Evolutionary conservation across 768 basidiomycete genomes (phyloP).

Genomic region (Crepidotus variabilis): DNA sequence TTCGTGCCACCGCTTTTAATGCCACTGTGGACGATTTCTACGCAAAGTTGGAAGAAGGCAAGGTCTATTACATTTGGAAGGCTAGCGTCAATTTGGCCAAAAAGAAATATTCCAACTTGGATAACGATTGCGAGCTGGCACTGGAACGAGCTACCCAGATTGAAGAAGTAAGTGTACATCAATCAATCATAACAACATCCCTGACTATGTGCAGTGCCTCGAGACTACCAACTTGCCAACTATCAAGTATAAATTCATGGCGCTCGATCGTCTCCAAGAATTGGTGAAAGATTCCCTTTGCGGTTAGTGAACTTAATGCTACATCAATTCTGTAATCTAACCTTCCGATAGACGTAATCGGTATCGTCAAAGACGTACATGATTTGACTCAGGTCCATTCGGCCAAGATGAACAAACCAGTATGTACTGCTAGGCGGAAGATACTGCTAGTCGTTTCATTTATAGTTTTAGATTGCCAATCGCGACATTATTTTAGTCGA

Average conservation of each 20-base stretch:
- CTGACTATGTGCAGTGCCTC: slow-evolving; percentile 52
- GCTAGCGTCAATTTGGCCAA: slow-evolving; percentile 93
- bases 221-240: slow-evolving; percentile 75
- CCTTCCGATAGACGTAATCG: slow-evolving; percentile 71
- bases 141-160: slow-evolving; percentile 84
- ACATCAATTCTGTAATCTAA: slow-evolving; percentile 9
- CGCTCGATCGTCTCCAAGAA: slow-evolving; percentile 57
- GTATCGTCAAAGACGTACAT: slow-evolving; percentile 75
- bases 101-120: slow-evolving; percentile 89
- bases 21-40: slow-evolving; percentile 77
- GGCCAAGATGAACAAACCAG: slow-evolving; percentile 68
- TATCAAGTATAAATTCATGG: slow-evolving; percentile 80
- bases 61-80: slow-evolving; percentile 88
- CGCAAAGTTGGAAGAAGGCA: slow-evolving; percentile 84
- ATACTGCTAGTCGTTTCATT: slow-evolving; percentile 1
- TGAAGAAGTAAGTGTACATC: slow-evolving; percentile 57
- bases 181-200: no score
- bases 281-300: slow-evolving; percentile 75
- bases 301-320: slow-evolving; percentile 50
- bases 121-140: slow-evolving; percentile 90
- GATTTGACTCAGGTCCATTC: slow-evolving; percentile 69
- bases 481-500: slow-evolving; percentile 90
- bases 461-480: slow-evolving; percentile 62
- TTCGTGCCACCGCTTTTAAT: slow-evolving; percentile 91
- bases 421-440: slow-evolving; percentile 21